Evolutionary conservation across 805 yeast species (phyloP).

Genomic region (fission yeast (Schizosaccharomyces pombe)): DNA sequence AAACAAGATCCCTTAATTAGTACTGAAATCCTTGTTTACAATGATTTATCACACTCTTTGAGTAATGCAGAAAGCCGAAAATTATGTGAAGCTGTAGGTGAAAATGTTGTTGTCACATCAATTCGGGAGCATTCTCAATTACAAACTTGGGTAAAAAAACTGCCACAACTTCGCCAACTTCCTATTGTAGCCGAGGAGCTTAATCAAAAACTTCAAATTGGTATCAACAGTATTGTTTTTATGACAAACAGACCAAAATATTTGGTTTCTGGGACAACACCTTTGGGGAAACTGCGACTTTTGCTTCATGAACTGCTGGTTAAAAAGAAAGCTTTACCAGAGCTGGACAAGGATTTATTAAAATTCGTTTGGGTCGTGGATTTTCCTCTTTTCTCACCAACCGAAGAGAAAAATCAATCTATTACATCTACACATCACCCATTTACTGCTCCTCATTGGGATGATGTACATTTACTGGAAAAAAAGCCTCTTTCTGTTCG

Average conservation of each 20-base stretch:
- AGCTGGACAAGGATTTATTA: background rate
- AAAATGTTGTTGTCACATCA: background rate
- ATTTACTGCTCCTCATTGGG: constrained; percentile 68
- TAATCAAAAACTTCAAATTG: background rate
- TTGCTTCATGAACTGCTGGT: background rate
- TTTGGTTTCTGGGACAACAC: background rate
- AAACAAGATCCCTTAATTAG: background rate
- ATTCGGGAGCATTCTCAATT: background rate
- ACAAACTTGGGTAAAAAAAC: background rate
- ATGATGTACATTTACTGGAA: constrained; percentile 20
- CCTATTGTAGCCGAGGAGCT: background rate
- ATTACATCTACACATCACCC: constrained; percentile 75
- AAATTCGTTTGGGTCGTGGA: constrained; percentile 50
- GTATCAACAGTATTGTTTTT: background rate
- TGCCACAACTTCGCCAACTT: background rate
- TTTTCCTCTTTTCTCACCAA: constrained; percentile 77
- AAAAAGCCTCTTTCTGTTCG: constrained; percentile 21
- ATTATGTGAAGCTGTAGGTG: background rate
- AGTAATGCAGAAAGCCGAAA: background rate
- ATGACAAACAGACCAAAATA: background rate
- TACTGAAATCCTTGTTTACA: background rate
- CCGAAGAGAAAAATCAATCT: constrained; percentile 14
- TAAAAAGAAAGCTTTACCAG: background rate
- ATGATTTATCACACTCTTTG: background rate
- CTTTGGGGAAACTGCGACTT: background rate